These are phyloP conservation scores for Yamadazyma atlantica DNA, from an alignment of 1,139 yeast species.

Conservation along the genomic window DNA sequence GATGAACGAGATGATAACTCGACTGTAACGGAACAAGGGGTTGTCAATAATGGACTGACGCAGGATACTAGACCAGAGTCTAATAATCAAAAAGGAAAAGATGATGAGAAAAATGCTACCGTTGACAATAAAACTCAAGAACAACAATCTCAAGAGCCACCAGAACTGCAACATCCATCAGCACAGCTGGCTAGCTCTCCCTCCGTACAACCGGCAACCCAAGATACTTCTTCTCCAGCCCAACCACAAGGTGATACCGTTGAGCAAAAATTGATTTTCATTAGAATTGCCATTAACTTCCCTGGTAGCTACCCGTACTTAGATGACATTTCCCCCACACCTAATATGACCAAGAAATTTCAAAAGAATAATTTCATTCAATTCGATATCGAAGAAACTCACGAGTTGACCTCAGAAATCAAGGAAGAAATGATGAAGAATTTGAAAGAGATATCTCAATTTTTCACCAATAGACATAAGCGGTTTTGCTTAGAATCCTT, in stretches of 20 bases:
- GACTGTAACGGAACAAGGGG: too few relatives aligned
- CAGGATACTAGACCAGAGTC: constrained; percentile 3
- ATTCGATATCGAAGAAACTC: constrained; percentile 78
- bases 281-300: constrained; percentile 65
- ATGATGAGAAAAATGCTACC: background rate
- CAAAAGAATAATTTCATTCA: constrained; percentile 27
- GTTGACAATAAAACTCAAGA: background rate
- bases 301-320: constrained; percentile 71
- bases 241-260: constrained; percentile 16
- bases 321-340: constrained; percentile 40
- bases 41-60: too few relatives aligned
- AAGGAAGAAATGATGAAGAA: constrained; percentile 50
- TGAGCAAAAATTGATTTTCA: constrained; percentile 60
- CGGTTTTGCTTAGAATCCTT: constrained; percentile 80
- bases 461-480: constrained; percentile 54
- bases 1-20: constrained; percentile 6
- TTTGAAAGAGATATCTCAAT: constrained; percentile 55
- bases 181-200: background rate
- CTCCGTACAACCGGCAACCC: background rate
- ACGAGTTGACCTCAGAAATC: constrained; percentile 53
- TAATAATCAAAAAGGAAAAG: background rate
- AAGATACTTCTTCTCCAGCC: background rate
- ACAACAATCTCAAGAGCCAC: background rate
- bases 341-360: constrained; percentile 18
- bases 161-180: background rate